Conservation (phyloP, 805 yeast genomes). For the Saturnispora quitensis region DNA sequence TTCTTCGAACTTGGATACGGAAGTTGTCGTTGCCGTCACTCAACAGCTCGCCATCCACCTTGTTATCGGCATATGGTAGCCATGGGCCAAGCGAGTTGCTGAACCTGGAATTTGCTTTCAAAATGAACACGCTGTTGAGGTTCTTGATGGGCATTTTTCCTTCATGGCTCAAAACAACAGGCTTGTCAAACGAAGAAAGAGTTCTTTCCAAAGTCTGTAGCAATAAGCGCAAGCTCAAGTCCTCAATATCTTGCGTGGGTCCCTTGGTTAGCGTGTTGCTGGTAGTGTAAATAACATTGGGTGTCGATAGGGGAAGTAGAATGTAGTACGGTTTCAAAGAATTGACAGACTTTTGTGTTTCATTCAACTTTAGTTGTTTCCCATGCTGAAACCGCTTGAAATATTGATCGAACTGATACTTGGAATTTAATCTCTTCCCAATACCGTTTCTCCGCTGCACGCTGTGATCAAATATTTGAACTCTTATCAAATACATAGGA, state of each 20-base stretch:
- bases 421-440: background rate
- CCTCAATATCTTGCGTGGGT: slow-evolving; percentile 24
- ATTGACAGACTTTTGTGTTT: slow-evolving; percentile 9
- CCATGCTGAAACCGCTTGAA: slow-evolving; percentile 1
- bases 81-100: slow-evolving; percentile 60
- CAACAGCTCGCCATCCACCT: slow-evolving; percentile 58
- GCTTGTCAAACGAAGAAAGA: slow-evolving; percentile 19
- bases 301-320: slow-evolving; percentile 59
- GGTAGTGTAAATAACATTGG: slow-evolving; percentile 51
- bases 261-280: slow-evolving; percentile 3
- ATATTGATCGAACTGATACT: slow-evolving; percentile 9
- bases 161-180: slow-evolving; percentile 31
- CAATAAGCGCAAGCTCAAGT: slow-evolving; percentile 42
- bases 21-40: slow-evolving; percentile 36
- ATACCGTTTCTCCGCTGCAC: background rate
- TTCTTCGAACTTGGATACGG: slow-evolving; percentile 23
- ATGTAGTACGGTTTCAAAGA: slow-evolving; percentile 57
- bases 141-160: slow-evolving; percentile 34
- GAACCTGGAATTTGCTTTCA: slow-evolving; percentile 55
- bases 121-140: slow-evolving; percentile 45
- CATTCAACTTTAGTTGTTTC: slow-evolving; percentile 6
- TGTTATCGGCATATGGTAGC: slow-evolving; percentile 63
- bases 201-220: slow-evolving; percentile 49
- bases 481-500: slow-evolving; percentile 51
- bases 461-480: slow-evolving; percentile 56